phyloP scores from a whole-genome alignment of 2,329 filamentous ascomycete species.

The Fragosphaeria purpurea region DNA sequence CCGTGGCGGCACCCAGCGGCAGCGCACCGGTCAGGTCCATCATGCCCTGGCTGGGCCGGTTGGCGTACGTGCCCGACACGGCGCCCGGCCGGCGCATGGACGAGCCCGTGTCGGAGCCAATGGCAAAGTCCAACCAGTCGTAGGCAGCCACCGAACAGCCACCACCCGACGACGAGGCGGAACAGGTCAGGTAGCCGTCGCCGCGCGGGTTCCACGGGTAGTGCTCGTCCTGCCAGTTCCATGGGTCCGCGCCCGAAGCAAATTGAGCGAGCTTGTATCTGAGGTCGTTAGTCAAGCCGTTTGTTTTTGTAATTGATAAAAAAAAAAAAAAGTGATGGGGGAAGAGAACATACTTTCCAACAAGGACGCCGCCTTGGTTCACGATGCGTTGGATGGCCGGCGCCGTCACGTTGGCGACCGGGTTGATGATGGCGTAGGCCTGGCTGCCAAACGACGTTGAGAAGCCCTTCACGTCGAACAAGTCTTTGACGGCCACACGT shows the following conservation, averaged over 20 bases:
- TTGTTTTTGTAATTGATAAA: too few relatives aligned
- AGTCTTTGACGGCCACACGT: conserved; percentile 26
- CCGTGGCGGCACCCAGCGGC: conserved; percentile 17
- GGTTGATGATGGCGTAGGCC: conserved; percentile 18
- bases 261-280: conserved; percentile 23
- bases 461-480: conserved; percentile 26
- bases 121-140: conserved; percentile 28
- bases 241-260: conserved; percentile 16
- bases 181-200: conserved; percentile 24
- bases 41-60: conserved; percentile 19
- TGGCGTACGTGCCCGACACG: conserved; percentile 19
- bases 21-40: conserved; percentile 16
- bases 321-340: too few relatives aligned
- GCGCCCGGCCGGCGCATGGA: conserved; percentile 19
- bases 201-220: conserved; percentile 27
- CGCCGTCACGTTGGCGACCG: conserved; percentile 19
- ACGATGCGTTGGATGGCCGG: conserved; percentile 23
- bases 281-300: too few relatives aligned
- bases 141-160: conserved; percentile 25
- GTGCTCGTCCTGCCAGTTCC: conserved; percentile 16
- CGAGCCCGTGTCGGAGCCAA: conserved; percentile 24
- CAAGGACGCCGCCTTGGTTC: conserved; percentile 22
- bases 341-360: conserved; percentile 19
- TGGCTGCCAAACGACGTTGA: conserved; percentile 22
- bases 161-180: conserved; percentile 22